A percentile compares a stretch with the other conserved stretches of the same genome.
Evolutionary conservation across 2,329 filamentous ascomycete species (phyloP).

Genomic region (Cladosporium sp.): DNA sequence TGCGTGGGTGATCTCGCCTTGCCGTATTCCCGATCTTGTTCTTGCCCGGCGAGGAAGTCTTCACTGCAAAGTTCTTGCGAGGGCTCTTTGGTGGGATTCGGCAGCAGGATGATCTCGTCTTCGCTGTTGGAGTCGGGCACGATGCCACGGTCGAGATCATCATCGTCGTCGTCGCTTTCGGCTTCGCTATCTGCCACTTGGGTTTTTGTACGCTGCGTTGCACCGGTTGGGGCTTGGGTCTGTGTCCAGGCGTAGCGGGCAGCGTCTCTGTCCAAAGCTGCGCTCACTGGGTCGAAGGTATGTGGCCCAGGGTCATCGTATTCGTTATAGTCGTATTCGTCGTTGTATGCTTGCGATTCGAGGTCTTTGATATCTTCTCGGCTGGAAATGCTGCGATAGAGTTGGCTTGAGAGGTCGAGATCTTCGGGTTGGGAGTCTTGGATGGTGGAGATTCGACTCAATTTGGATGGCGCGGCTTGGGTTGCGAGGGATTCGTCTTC

Average conservation of each 20-base stretch:
- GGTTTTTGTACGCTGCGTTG: not conserved
- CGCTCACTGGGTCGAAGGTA: conserved; percentile 22
- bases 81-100: not conserved
- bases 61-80: conserved; percentile 10
- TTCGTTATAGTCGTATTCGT: conserved; percentile 13
- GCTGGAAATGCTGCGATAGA: conserved; percentile 8
- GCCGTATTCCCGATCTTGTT: no score
- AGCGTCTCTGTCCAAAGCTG: conserved; percentile 24
- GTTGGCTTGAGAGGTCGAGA: conserved; percentile 13
- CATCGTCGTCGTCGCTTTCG: conserved; percentile 10
- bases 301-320: conserved; percentile 1
- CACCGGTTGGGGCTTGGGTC: conserved; percentile 9
- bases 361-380: conserved; percentile 1
- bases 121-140: conserved; percentile 12
- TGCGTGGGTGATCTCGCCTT: no score
- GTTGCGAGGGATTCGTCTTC: conserved; percentile 10
- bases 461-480: not conserved
- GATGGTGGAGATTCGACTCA: conserved; percentile 16
- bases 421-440: conserved; percentile 22
- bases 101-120: conserved; percentile 8
- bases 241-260: conserved; percentile 19
- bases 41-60: not conserved
- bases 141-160: conserved; percentile 11
- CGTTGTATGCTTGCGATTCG: conserved; percentile 5
- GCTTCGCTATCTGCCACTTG: conserved; percentile 5